A percentile compares a stretch with the other conserved stretches of the same genome.
These are phyloP conservation scores for Ilyonectria robusta DNA, from an alignment of 2,329 filamentous ascomycete genomes.

Conservation along the genomic window DNA sequence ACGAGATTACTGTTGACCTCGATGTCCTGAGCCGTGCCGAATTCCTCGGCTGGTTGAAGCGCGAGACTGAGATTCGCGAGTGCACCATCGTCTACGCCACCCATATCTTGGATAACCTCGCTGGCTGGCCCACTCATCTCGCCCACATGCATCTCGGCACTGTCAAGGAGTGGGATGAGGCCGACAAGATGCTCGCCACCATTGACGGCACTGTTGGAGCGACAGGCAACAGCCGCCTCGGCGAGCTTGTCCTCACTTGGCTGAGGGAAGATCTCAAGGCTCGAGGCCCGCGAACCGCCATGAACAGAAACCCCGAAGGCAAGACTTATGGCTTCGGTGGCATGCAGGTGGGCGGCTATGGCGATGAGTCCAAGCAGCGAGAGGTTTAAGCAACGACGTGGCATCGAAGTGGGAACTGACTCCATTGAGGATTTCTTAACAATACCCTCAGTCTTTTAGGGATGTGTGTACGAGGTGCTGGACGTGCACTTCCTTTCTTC, in stretches of 20 bases:
- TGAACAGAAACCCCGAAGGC: conserved; percentile 70
- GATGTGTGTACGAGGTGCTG: not conserved
- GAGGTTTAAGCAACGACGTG: conserved; percentile 39
- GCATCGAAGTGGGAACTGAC: not conserved
- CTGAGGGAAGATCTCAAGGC: conserved; percentile 84
- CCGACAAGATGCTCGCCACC: conserved; percentile 76
- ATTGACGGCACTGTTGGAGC: conserved; percentile 56
- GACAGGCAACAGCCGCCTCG: conserved; percentile 84
- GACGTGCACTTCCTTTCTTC: conserved; percentile 15
- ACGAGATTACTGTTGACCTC: conserved; percentile 97
- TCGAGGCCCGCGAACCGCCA: conserved; percentile 80
- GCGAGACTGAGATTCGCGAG: conserved; percentile 83
- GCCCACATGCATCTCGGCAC: conserved; percentile 94
- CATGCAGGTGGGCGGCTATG: conserved; percentile 68
- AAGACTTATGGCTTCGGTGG: conserved; percentile 71
- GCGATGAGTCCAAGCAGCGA: conserved; percentile 64
- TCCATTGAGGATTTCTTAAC: conserved; percentile 41
- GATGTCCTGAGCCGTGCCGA: conserved; percentile 88
- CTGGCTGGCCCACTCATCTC: conserved; percentile 94
- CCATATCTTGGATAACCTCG: conserved; percentile 95
- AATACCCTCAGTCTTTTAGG: conserved; percentile 23
- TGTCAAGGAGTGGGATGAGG: conserved; percentile 87
- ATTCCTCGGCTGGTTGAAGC: conserved; percentile 88
- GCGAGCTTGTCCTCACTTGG: conserved; percentile 91
- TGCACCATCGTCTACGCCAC: conserved; percentile 98